Base-by-base conservation (phyloP, 495 filamentous ascomycete genomes). In the Bacidia gigantensis region DNA sequence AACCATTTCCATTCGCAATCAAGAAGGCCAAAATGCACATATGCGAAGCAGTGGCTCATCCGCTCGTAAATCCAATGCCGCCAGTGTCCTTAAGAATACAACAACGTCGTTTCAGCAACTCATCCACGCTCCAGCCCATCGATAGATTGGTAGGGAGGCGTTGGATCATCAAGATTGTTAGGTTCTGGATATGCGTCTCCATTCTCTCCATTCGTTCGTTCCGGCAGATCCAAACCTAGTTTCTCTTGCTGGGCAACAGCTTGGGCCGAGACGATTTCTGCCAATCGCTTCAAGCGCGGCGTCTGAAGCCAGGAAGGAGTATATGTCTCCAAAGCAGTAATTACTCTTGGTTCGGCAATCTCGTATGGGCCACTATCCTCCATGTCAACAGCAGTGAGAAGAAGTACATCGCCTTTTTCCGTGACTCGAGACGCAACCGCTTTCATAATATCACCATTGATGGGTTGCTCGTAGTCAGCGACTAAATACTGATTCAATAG, bases 381-480 rank as follows among this genome's bases (percentile, higher is more conserved):
- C 92, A 97, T 95, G 64, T 99, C 93, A 47, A 99, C 87, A 29
- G 93, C 87, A 29, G 84, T 80, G 48, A 99, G 73, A 29, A 97
- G 78, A 39, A 99, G 79, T 17, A 96, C 89, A 59, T 97, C 90
- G 61, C 86, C 90, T 82, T 99, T 97, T 71, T 99, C 93, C 1
- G 89, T 97, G 40, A 99, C 93, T 45, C 89, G 78, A 25, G 87
- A 95, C 7, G 93, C 93, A 35, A 99, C 93, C 14, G 93, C 93
- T 69, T 97, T 97, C 93, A 99, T 97, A 62, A 99, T 99, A 61
- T 99, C 93, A 62, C 90, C 90, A 56, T 99, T 97, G 66, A 99
- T 99, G 26, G 93, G 93, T 67, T 96, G 90, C 67, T 99, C 93
- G 65, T 99, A 99, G 69, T 99, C 93, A 20, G 93, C 93, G 20